phyloP scores from a whole-genome alignment of 331 rosid genomes.

The Malus hybrid region DNA sequence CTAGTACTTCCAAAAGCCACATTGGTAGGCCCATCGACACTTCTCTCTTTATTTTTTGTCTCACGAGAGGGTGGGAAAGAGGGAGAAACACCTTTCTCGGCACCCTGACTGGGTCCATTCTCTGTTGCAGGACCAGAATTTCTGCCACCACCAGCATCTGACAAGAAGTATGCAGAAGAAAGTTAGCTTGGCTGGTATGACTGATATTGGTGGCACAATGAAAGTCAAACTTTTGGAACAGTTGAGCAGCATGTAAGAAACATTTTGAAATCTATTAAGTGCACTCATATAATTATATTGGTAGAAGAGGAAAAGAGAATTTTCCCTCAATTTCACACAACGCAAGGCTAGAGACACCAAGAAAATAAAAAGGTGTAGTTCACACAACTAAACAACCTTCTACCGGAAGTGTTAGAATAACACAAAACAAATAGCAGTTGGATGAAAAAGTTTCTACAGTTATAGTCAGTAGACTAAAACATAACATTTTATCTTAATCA shows the following conservation, averaged over 20 bases:
- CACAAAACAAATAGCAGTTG: not conserved
- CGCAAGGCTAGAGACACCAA: not conserved
- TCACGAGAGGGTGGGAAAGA: constrained; percentile 48
- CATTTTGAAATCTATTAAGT: constrained; percentile 8
- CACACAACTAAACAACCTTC: not conserved
- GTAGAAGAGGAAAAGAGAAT: not conserved
- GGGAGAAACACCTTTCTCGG: constrained; percentile 46
- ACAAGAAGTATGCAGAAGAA: constrained; percentile 22
- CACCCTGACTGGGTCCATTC: constrained; percentile 53
- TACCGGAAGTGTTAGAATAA: not conserved
- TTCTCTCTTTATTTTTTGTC: constrained; percentile 51
- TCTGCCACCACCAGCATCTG: constrained; percentile 74
- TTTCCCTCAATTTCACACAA: not conserved
- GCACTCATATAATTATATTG: not conserved
- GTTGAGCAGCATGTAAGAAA: not conserved
- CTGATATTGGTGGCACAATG: constrained; percentile 3
- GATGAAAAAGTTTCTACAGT: not conserved
- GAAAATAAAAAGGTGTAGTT: not conserved
- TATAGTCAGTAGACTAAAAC: not conserved
- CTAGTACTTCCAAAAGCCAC: constrained; percentile 40
- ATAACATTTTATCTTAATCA: not conserved
- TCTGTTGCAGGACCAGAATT: constrained; percentile 52
- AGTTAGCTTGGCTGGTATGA: constrained; percentile 4
- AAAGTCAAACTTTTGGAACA: not conserved
- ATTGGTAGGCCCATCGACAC: constrained; percentile 45